Conservation (phyloP, 352 stramenopile species). For the Pythium aristosporum region DNA sequence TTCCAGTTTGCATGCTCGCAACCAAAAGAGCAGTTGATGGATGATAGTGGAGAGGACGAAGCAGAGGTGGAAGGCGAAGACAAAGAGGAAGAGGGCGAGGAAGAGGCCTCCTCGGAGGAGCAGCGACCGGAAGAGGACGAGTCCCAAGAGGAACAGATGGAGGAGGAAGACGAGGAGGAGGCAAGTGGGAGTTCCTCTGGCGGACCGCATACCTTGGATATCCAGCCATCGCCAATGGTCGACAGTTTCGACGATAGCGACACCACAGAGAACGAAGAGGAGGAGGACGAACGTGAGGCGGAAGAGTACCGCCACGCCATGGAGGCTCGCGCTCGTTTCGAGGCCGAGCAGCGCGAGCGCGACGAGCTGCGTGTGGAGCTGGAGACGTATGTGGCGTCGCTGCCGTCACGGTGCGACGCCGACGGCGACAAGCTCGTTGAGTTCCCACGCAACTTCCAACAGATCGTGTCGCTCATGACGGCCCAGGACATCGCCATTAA, state of each 20-base stretch:
- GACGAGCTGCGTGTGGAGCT: constrained; percentile 45
- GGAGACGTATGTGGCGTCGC: constrained; percentile 41
- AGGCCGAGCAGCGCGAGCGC: constrained; percentile 35
- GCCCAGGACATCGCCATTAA: constrained; percentile 43
- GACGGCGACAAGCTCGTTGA: constrained; percentile 47
- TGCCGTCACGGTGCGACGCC: constrained; percentile 40
- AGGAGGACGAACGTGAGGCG: constrained; percentile 14
- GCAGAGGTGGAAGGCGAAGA: constrained; percentile 3
- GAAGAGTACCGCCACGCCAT: constrained; percentile 30
- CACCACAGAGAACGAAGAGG: neutral
- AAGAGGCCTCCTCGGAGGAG: neutral
- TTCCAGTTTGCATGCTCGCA: constrained; percentile 10
- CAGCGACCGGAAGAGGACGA: constrained; percentile 21
- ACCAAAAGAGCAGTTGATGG: neutral
- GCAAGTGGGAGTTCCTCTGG: neutral
- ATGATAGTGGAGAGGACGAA: neutral
- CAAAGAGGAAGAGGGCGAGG: neutral
- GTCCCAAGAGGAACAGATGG: neutral
- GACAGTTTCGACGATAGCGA: neutral
- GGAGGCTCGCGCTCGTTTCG: constrained; percentile 12
- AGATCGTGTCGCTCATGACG: constrained; percentile 69
- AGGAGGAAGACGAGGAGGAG: neutral
- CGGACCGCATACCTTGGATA: constrained; percentile 8
- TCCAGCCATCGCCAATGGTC: neutral
- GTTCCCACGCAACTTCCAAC: constrained; percentile 63